Conservation (phyloP, 208 protist species). For the Wallacemonas sp. region DNA sequence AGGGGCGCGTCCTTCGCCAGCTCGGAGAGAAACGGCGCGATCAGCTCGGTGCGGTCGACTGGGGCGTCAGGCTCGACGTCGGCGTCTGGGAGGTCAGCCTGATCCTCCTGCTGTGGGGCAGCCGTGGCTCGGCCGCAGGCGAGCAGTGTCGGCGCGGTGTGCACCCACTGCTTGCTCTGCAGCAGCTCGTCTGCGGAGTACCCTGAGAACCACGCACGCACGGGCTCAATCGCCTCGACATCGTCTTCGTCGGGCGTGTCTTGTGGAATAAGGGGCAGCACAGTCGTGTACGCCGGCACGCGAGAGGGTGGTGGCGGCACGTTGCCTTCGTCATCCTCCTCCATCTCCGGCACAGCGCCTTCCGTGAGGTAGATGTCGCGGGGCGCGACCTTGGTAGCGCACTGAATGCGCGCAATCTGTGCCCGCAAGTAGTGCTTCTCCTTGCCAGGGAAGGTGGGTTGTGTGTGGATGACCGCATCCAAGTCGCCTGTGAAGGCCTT, state of each 20-base stretch:
- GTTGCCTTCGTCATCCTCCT: conserved; percentile 84
- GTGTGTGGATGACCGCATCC: conserved; percentile 72
- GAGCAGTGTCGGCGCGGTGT: conserved; percentile 84
- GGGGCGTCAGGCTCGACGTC: conserved; percentile 19
- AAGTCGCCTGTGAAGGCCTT: conserved; percentile 93
- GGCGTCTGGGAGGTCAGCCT: conserved; percentile 19
- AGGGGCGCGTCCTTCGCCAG: conserved; percentile 74
- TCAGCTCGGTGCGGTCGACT: conserved; percentile 61
- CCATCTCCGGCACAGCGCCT: conserved; percentile 78
- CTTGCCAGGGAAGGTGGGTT: conserved; percentile 91
- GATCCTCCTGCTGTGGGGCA: conserved; percentile 30
- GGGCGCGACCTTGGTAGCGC: conserved; percentile 86
- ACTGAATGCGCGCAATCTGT: conserved; percentile 95
- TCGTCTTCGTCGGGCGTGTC: conserved; percentile 81
- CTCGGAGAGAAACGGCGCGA: conserved; percentile 83
- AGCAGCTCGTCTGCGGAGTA: conserved; percentile 89
- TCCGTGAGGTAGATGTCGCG: conserved; percentile 80
- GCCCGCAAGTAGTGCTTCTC: conserved; percentile 94
- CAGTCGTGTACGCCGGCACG: conserved; percentile 73
- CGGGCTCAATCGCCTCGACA: conserved; percentile 49
- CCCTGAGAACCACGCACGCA: conserved; percentile 78
- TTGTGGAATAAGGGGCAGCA: conserved; percentile 83
- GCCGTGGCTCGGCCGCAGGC: conserved; percentile 57
- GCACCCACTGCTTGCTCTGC: conserved; percentile 88
- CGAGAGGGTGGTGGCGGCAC: conserved; percentile 43